phyloP scores from a whole-genome alignment of 495 filamentous ascomycete genomes.

The Hypomontagnella monticulosa region DNA sequence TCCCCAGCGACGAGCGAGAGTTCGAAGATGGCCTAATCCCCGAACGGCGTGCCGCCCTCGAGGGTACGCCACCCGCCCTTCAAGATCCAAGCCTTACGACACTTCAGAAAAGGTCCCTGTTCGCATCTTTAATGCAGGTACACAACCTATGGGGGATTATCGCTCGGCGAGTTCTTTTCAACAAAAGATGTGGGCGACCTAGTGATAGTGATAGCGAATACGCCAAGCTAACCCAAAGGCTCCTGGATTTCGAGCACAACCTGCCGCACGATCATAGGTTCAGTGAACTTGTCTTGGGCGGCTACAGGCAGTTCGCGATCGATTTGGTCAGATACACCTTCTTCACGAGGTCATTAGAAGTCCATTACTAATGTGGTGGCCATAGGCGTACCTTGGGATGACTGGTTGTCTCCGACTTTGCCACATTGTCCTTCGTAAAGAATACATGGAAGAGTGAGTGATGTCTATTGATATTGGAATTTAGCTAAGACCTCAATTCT shows the following conservation, averaged over 20 bases:
- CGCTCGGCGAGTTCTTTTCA: slow-evolving; percentile 52
- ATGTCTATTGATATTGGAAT: neutral
- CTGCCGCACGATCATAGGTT: slow-evolving; percentile 58
- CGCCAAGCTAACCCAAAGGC: slow-evolving; percentile 47
- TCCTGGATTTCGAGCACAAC: slow-evolving; percentile 54
- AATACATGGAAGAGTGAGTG: slow-evolving; percentile 57
- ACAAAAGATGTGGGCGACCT: slow-evolving; percentile 50
- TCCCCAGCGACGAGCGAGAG: slow-evolving; percentile 59
- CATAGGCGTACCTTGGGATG: slow-evolving; percentile 58
- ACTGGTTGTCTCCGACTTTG: slow-evolving; percentile 60
- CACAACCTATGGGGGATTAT: slow-evolving; percentile 62
- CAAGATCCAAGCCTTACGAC: slow-evolving; percentile 54
- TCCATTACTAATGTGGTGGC: slow-evolving; percentile 8
- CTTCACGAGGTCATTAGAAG: neutral
- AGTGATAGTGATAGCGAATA: slow-evolving; percentile 57
- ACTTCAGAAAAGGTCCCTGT: slow-evolving; percentile 54
- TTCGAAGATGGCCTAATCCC: slow-evolving; percentile 56
- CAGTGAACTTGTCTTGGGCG: slow-evolving; percentile 53
- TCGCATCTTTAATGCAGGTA: slow-evolving; percentile 60
- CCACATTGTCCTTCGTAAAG: slow-evolving; percentile 61
- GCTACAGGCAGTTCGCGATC: slow-evolving; percentile 53
- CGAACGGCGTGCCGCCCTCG: slow-evolving; percentile 58
- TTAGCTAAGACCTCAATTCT: slow-evolving; percentile 7
- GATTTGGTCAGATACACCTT: slow-evolving; percentile 49
- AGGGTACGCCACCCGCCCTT: slow-evolving; percentile 58